Base-by-base conservation (phyloP, 441 rosid genomes). In the Syzygium syzygioides region DNA sequence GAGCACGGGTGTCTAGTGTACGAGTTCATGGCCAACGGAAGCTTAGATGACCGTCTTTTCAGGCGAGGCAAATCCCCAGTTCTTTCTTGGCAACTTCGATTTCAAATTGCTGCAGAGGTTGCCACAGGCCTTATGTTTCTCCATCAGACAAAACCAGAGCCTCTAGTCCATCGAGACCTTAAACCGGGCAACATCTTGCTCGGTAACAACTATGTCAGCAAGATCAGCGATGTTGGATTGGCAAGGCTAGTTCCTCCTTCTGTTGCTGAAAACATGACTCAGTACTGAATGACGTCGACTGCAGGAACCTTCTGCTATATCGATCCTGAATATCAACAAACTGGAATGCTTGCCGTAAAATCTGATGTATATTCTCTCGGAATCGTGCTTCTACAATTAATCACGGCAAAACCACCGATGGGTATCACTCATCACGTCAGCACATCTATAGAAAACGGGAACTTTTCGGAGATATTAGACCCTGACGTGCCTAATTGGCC, bases 251-350 rank as follows among this genome's bases (percentile, higher is more conserved):
- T 95, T 14, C 96, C 98, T 48, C 92, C 92, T 19, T 4, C 64
- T 14, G 92, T 92, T 52, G 94, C 96, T 15, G 96, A 95, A 86
- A 93, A 93, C 87, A 91, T 91, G 62, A 93, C 98, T 2, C 95
- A 93, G 57, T 93, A 68, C 87, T 90, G 84, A 50, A 85, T 93
- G 87, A 92, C 95, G 3, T 92, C 94, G 28, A 83, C 96, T 6
- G 95, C 96, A 1, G 98, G 98, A 64, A 95, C 96, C 4, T 93
- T 95, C 90, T 93, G 94, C 90, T 95, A 95, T 85, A 95, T 95
- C 7, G 98, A 95, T 85, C 98, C 98, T 0, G 96, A 95, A 89
- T 95, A 95, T 88, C 98, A 95, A 86, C 96, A 94, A 90, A 95
- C 98, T 3, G 98, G 98, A 85, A 93, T 93, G 94, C 94, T 95